Percentiles rank a stretch among this genome's conserved stretches.
These are phyloP conservation scores for Populus deltoides DNA, from an alignment of 345 rosid species.

Conservation along the genomic window DNA sequence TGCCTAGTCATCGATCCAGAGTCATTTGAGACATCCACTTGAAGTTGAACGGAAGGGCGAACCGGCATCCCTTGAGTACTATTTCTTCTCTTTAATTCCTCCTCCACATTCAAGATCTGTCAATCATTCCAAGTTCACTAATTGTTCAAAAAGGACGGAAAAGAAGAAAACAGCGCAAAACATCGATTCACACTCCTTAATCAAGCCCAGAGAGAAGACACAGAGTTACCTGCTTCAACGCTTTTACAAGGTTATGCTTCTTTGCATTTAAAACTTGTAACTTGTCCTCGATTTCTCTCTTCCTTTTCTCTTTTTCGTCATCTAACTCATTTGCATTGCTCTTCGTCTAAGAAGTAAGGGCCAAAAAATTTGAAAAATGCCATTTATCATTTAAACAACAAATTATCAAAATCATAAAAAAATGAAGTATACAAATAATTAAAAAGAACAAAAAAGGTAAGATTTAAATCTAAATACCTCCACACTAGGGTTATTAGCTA, in stretches of 20 bases:
- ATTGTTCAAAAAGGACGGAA: not conserved
- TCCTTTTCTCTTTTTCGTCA: constrained; percentile 55
- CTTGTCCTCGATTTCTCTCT: constrained; percentile 65
- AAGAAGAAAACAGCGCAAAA: not conserved
- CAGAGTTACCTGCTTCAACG: constrained; percentile 69
- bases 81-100: constrained; percentile 73
- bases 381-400: not conserved
- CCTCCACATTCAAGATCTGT: constrained; percentile 83
- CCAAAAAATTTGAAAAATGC: not conserved
- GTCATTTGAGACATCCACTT: constrained; percentile 68
- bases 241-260: constrained; percentile 85
- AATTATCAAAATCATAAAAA: not conserved
- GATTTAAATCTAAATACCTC: not conserved
- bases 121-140: not conserved
- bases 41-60: constrained; percentile 62
- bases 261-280: constrained; percentile 68
- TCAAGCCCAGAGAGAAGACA: not conserved
- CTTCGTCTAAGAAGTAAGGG: constrained; percentile 31
- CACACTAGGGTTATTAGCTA: constrained; percentile 2
- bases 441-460: not conserved
- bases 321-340: constrained; percentile 30
- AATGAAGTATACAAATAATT: not conserved
- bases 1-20: constrained; percentile 56
- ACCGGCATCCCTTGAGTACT: constrained; percentile 42
- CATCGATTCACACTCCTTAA: not conserved